Base-by-base conservation (phyloP, 192 early-diverging fungal species). In the Physocladia obscura region DNA sequence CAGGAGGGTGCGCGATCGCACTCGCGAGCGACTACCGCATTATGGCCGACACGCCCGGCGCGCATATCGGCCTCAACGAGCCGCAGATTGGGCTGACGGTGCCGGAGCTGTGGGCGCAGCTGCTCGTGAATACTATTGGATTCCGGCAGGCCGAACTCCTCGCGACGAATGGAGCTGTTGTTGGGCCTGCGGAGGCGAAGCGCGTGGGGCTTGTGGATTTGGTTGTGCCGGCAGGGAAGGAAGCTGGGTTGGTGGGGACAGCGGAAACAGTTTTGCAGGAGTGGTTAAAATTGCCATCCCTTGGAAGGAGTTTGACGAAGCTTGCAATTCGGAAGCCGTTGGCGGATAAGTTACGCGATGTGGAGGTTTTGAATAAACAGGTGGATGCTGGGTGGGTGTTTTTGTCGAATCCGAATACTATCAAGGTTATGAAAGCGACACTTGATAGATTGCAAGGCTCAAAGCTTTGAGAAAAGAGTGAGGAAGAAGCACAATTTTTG, bases 21-120 rank as follows among this genome's bases (percentile, higher is more conserved):
- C 61, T 83, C 60, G 57, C 61, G 0, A 81, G 74, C 29, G 81
- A 83, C 62, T 74, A 73, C 70, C 59, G 81, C 26, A 76, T 81
- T 60, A 74, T 71, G 39, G 68, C 76, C 24, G 31, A 56, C n/a
- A 57, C 71, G 49, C n/a, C 31, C 8, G 65, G 72, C 29, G 44
- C 49, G 49, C 24, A 76, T 79, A 63, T 79, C 70, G 62, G 65
- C 24, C 39, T 74, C 4, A 67, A 57, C 54, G 54, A 67, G 35
- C 55, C 72, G 19, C 55, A 74, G 24, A 68, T 83, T 37, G 81
- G 81, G 8, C 70, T 83, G 27, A 27, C 73, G 21, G 81, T 83
- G 19, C 81, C 81, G 8, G 29, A 31, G 19, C 36, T 71, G 47
- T 83, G 81, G 81, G 71, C 74, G 56, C 62, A 77, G 61, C 70